Conservation (phyloP, 257 asterid genomes). For the Cinchona pubescens region DNA sequence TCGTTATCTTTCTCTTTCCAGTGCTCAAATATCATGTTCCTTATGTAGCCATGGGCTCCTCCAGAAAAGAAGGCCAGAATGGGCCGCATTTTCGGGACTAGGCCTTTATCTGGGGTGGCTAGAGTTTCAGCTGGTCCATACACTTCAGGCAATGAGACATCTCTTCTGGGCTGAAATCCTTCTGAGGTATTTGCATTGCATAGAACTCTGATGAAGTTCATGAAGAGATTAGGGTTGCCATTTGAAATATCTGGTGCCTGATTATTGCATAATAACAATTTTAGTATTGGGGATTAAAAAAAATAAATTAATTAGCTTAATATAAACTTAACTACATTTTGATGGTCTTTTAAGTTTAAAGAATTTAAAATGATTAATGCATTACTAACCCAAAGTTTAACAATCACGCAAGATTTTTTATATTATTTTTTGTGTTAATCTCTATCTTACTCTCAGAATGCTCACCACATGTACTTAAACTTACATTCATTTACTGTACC, state of each 20-base stretch:
- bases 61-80: slow-evolving; percentile 30
- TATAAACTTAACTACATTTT: too few relatives aligned
- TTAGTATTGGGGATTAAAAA: too few relatives aligned
- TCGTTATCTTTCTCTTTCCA: slow-evolving; percentile 30
- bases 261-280: too few relatives aligned
- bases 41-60: slow-evolving; percentile 29
- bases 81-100: slow-evolving; percentile 14
- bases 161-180: slow-evolving; percentile 27
- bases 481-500: too few relatives aligned
- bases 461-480: too few relatives aligned
- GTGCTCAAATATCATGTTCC: slow-evolving; percentile 8
- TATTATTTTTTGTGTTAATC: too few relatives aligned
- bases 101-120: slow-evolving; percentile 13
- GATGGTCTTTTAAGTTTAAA: too few relatives aligned
- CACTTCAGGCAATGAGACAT: slow-evolving; percentile 20
- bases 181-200: slow-evolving; percentile 31
- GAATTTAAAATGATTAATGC: too few relatives aligned
- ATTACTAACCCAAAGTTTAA: too few relatives aligned
- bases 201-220: slow-evolving; percentile 25
- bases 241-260: slow-evolving; percentile 25
- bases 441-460: too few relatives aligned
- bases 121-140: slow-evolving; percentile 18
- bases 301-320: too few relatives aligned
- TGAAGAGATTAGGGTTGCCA: slow-evolving; percentile 18
- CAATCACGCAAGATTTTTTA: too few relatives aligned